Base-by-base conservation (phyloP, 2,329 filamentous ascomycete species). In the Neofusicoccum sp. region DNA sequence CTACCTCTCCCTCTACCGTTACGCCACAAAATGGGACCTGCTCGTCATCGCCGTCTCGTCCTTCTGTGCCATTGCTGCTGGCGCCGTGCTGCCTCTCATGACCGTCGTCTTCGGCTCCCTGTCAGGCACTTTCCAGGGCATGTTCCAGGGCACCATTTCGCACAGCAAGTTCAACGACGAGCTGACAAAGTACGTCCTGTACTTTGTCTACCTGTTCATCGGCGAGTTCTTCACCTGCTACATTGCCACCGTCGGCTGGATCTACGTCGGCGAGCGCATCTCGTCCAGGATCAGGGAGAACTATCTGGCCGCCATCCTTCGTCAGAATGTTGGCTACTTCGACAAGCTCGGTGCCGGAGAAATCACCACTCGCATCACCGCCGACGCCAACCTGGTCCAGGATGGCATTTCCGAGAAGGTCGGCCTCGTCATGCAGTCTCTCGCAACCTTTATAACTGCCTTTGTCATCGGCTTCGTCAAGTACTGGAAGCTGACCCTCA, bases 341-440 rank as follows among this genome's bases (percentile, higher is more conserved):
- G 95, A 98, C 75, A 95, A 95, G 70, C 83, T 96, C 12, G 93
- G 93, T 56, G 89, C 92, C 34, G 93, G 93, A 62, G 95, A 97
- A 76, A 90, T 98, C 63, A 96, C 93, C 0, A 96, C 93, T 1
- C 88, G 93, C 65, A 96, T 97, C 67, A 98, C 93, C 0, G 89
- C 93, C 9, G 93, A 98, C 73, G 96, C 91, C 45, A 97, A 96
- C 69, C 80, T 96, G 58, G 88, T 98, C 60, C 93, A 97, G 74
- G 93, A 96, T 66, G 93, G 92, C 61, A 91, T 99, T 47, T 70
- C 72, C 0, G 71, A 73, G 44, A 75, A 74, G 61, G 71, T 75
- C 8, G 70, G 68, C 11, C 65, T 75, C 4, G 74, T 74, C 49
- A 62, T 74, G 12, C 65, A 69, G 6, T 69, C 66, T 6, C 26